A percentile compares a stretch with the other conserved stretches of the same genome.
Conservation (phyloP, 164 flowering plant genomes). For the Annona cherimola region DNA sequence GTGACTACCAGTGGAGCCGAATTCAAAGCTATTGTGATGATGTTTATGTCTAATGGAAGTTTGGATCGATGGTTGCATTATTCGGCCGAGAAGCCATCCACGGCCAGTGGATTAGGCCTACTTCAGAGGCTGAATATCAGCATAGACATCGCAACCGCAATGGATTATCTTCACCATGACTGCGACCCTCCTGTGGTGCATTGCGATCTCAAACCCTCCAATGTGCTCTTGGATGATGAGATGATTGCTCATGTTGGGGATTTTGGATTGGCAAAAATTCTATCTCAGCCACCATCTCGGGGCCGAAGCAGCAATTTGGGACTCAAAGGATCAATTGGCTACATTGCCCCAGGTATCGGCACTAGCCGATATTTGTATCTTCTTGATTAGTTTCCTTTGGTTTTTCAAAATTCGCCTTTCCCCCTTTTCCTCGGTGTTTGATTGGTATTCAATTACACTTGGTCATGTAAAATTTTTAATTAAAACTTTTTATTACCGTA, state of each 20-base stretch:
- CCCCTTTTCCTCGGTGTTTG: too few species aligned
- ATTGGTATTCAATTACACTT: too few species aligned
- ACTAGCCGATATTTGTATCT: background rate
- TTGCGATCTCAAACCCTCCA: slow-evolving; percentile 4
- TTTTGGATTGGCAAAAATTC: slow-evolving; percentile 5
- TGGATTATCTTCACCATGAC: slow-evolving; percentile 4
- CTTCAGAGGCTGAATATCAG: background rate
- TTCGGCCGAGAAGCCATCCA: too few species aligned
- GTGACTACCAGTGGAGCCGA: slow-evolving; percentile 27
- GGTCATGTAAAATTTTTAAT: too few species aligned
- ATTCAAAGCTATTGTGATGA: slow-evolving; percentile 42
- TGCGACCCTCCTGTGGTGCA: slow-evolving; percentile 2
- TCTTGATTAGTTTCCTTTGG: background rate
- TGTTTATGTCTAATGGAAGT: slow-evolving; percentile 44
- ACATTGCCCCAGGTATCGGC: slow-evolving; percentile 9
- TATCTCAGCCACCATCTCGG: background rate
- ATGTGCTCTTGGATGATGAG: slow-evolving; percentile 2
- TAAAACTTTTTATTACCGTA: too few species aligned
- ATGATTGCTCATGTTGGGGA: slow-evolving; percentile 5
- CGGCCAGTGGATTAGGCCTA: background rate
- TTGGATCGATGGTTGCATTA: slow-evolving; percentile 39
- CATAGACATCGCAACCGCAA: slow-evolving; percentile 1
- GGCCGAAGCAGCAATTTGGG: background rate
- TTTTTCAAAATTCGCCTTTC: too few species aligned
- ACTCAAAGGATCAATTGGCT: slow-evolving; percentile 4